Evolutionary conservation across 768 basidiomycete genomes (phyloP), one percentile per base, ranked within the genome.

Genomic region (Pleurotus citrinopileatus): DNA sequence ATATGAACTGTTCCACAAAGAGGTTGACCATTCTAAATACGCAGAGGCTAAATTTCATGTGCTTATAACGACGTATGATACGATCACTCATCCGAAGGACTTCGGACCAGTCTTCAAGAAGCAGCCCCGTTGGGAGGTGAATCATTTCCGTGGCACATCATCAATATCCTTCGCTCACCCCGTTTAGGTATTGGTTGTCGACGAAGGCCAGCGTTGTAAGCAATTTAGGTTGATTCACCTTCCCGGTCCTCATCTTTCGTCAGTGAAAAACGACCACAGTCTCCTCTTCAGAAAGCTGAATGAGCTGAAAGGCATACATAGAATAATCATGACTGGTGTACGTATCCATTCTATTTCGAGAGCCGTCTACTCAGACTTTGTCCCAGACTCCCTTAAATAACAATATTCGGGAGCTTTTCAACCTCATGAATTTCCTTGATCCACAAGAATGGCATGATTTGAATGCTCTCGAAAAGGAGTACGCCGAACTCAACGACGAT

Each of bases 341-440:
- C 64, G 80, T 64, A 19, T 27, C 36, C 20, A 58, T 42, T 17
- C 50, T 47, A 17, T 15, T n/a, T 25, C 3, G 36, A 28, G 20
- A n/a, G n/a, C n/a, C 4, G 13, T 20, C 48, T 46, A 23, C 43
- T 42, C 36, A 6, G 22, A 55, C 23, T 17, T 34, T 34, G n/a
- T n/a, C n/a, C 17, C 55, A 93, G 80, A 98, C 97, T 0, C 96
- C 96, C 0, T 69, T 98, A 55, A 98, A 98, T 69, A 98, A 98
- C 74, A 98, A 98, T 64, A 88, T 99, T 20, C 81, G 92, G 43
- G 97, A 99, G 70, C 70, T 99, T 22, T 96, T 98, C 76, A 98
- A 95, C 67, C 77, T 99, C 38, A 94, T 99, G 86, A 91, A 94
- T 66, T 98, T 98, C 73, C 80, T 98, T 15, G 91, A 94, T 65